Percentiles rank a stretch among this genome's conserved stretches.
These are phyloP conservation scores for Tolypocladium tropicale DNA, from an alignment of 2,329 filamentous ascomycete species.

Conservation along the genomic window DNA sequence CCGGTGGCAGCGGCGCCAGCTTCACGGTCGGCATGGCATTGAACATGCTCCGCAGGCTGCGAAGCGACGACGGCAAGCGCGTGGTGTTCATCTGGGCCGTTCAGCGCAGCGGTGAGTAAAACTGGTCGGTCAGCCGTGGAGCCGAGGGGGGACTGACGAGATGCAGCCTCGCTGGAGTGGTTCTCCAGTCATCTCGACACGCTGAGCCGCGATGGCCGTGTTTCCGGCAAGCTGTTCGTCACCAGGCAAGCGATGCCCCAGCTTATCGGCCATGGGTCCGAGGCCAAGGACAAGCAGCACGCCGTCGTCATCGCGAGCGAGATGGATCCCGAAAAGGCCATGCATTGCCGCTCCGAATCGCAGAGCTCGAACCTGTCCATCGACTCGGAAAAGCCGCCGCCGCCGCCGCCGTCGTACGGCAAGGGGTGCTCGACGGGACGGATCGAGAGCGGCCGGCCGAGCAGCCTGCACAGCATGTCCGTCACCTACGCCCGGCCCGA, in stretches of 20 bases:
- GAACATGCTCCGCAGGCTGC: conserved; percentile 20
- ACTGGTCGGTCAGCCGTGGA: background rate
- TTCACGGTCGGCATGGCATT: conserved; percentile 36
- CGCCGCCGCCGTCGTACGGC: conserved; percentile 7
- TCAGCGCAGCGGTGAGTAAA: conserved; percentile 22
- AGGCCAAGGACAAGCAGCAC: background rate
- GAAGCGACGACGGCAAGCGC: conserved; percentile 9
- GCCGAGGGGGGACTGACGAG: background rate
- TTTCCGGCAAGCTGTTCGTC: conserved; percentile 23
- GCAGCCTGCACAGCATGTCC: conserved; percentile 7
- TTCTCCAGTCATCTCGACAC: conserved; percentile 23
- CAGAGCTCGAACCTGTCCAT: conserved; percentile 1
- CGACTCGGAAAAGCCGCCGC: conserved; percentile 8
- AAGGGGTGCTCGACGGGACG: conserved; percentile 5
- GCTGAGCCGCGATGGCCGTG: conserved; percentile 17
- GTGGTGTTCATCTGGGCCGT: conserved; percentile 31
- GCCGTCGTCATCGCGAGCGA: background rate
- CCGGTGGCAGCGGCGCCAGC: conserved; percentile 50
- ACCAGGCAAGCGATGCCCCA: conserved; percentile 13
- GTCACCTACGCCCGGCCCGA: conserved; percentile 26
- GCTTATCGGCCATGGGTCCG: background rate
- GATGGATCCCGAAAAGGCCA: conserved; percentile 4
- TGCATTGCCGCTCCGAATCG: background rate
- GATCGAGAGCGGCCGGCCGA: background rate
- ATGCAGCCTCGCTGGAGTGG: conserved; percentile 24